Evolutionary conservation across 768 basidiomycete species (phyloP).

Genomic region (Lactarius hengduanensis): DNA sequence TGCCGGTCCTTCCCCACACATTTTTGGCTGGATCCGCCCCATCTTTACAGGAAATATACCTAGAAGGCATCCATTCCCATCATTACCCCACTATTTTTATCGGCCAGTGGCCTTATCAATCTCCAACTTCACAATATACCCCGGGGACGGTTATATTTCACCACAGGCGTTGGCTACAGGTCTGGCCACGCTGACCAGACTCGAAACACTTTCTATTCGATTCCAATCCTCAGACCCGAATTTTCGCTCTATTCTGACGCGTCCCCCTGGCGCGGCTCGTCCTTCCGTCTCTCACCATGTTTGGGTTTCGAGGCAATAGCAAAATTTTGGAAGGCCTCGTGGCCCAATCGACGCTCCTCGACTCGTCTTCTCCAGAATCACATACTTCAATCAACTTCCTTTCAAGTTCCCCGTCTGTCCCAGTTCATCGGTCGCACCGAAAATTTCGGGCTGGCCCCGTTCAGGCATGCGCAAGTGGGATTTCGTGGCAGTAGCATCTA

Average conservation of each 20-base stretch:
- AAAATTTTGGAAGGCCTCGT: not conserved
- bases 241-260: not conserved
- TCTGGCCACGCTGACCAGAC: not conserved
- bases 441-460: no score
- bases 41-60: not conserved
- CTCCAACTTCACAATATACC: not conserved
- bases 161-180: not conserved
- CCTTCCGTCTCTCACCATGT: not conserved
- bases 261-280: not conserved
- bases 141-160: not conserved
- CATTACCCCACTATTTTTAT: not conserved
- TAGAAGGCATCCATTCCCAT: not conserved
- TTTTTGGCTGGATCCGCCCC: not conserved
- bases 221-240: not conserved
- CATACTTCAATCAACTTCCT: not conserved
- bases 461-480: no score
- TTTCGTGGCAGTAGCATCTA: no score
- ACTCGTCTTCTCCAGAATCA: not conserved
- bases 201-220: not conserved
- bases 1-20: not conserved
- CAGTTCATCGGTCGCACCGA: no score
- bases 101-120: not conserved
- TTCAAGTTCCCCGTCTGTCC: not conserved
- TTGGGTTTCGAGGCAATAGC: not conserved
- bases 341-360: not conserved